These are phyloP conservation scores for Boletus pseudo-olivaceus DNA, from an alignment of 768 basidiomycete species.

Conservation along the genomic window DNA sequence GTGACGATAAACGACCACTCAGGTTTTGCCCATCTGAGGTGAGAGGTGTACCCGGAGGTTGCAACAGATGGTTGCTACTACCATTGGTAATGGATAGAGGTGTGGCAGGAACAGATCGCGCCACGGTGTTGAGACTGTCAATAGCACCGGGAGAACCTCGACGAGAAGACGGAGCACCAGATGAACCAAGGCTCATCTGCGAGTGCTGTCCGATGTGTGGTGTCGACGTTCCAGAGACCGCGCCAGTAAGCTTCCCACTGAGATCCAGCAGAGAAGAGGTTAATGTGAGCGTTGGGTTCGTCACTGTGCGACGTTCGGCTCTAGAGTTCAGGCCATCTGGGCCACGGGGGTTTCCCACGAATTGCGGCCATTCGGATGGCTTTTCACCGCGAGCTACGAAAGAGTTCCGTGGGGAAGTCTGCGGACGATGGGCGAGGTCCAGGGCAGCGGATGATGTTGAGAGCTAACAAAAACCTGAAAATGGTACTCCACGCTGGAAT, in stretches of 20 bases:
- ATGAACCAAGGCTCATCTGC: constrained; percentile 39
- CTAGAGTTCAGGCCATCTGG: constrained; percentile 56
- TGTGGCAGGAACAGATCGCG: constrained; percentile 82
- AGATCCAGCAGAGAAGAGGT: constrained; percentile 54
- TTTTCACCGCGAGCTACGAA: constrained; percentile 61
- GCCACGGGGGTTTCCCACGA: constrained; percentile 58
- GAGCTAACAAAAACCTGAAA: constrained; percentile 41
- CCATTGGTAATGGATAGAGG: constrained; percentile 57
- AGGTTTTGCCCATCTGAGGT: constrained; percentile 56
- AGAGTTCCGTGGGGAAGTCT: constrained; percentile 67
- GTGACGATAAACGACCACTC: constrained; percentile 60
- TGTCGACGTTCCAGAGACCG: constrained; percentile 58
- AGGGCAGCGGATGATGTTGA: constrained; percentile 89
- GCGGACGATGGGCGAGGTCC: constrained; percentile 87
- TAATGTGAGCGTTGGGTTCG: constrained; percentile 67
- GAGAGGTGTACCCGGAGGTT: constrained; percentile 62
- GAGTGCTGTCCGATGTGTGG: constrained; percentile 63
- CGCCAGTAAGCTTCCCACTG: constrained; percentile 40
- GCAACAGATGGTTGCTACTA: constrained; percentile 47
- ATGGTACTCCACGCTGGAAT: not conserved
- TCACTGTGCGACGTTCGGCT: constrained; percentile 65
- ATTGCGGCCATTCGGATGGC: constrained; percentile 94
- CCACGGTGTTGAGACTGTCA: constrained; percentile 56
- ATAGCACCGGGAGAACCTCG: constrained; percentile 69
- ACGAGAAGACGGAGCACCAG: constrained; percentile 52